A percentile compares a stretch with the other conserved stretches of the same genome.
phyloP scores from a whole-genome alignment of 805 yeast species.

The Ogataea sp. region DNA sequence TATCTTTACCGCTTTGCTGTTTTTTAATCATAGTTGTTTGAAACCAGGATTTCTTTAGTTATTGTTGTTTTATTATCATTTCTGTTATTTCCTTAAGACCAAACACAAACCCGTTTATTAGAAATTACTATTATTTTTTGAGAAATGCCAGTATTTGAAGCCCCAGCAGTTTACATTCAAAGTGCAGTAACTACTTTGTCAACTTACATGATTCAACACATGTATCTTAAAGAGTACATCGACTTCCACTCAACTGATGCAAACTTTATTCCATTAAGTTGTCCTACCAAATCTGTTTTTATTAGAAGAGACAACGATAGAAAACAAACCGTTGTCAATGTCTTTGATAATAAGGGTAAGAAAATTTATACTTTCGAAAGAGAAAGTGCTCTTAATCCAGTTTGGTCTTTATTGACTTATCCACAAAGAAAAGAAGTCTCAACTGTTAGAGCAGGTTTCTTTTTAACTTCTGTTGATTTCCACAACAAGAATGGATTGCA shows the following conservation, averaged over 20 bases:
- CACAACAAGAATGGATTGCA: slow-evolving; percentile 36
- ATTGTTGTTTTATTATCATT: too few species aligned
- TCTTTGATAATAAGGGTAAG: slow-evolving; percentile 35
- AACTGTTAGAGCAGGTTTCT: slow-evolving; percentile 41
- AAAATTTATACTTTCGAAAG: slow-evolving; percentile 46
- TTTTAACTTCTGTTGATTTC: slow-evolving; percentile 38
- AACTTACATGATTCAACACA: slow-evolving; percentile 35
- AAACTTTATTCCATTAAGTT: slow-evolving; percentile 30
- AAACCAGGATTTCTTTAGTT: too few species aligned
- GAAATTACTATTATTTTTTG: background rate
- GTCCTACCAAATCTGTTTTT: slow-evolving; percentile 32
- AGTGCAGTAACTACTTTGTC: slow-evolving; percentile 30
- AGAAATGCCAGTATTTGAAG: slow-evolving; percentile 35
- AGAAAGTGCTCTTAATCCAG: slow-evolving; percentile 35
- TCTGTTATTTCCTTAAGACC: too few species aligned
- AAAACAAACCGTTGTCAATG: slow-evolving; percentile 37
- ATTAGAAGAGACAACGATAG: slow-evolving; percentile 43
- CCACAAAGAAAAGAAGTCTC: slow-evolving; percentile 42
- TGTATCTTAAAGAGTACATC: slow-evolving; percentile 29
- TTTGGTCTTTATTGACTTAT: slow-evolving; percentile 40
- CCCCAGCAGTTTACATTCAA: slow-evolving; percentile 38
- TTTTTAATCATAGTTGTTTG: too few species aligned
- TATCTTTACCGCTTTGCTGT: too few species aligned
- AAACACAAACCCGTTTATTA: too few species aligned
- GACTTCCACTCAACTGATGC: slow-evolving; percentile 33